Conservation (phyloP, 306 rosid genomes). For the Lupinus albus region DNA sequence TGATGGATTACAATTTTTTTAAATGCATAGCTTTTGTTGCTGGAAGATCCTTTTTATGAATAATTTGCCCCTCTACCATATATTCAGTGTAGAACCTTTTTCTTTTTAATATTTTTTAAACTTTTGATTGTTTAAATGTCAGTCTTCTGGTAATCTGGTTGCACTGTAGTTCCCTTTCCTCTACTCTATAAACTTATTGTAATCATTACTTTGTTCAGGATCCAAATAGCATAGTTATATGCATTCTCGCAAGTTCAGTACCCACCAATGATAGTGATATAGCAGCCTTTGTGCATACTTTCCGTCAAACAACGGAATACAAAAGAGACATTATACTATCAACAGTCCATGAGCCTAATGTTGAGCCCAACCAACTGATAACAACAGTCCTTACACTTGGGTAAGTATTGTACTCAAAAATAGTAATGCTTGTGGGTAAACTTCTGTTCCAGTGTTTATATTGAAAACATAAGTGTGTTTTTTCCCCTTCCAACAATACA, state of each 20-base stretch:
- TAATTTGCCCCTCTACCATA: constrained; percentile 19
- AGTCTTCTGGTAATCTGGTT: constrained; percentile 16
- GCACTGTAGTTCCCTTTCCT: constrained; percentile 29
- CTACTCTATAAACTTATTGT: constrained; percentile 18
- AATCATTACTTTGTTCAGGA: constrained; percentile 51
- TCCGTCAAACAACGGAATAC: constrained; percentile 70
- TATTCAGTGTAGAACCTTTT: constrained; percentile 27
- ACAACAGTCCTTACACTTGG: constrained; percentile 77
- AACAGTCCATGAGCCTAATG: constrained; percentile 59
- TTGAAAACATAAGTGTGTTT: background rate
- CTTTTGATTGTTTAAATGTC: constrained; percentile 14
- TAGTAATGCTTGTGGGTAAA: constrained; percentile 32
- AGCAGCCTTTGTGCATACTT: constrained; percentile 54
- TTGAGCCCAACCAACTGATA: constrained; percentile 75
- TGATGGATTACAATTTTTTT: background rate
- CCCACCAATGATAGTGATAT: constrained; percentile 51
- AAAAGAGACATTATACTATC: constrained; percentile 62
- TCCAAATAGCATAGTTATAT: constrained; percentile 65
- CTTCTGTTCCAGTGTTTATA: background rate
- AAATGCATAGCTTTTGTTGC: constrained; percentile 13
- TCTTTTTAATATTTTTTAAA: constrained; percentile 21
- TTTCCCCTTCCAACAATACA: background rate
- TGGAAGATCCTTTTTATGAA: constrained; percentile 21
- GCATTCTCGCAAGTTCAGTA: constrained; percentile 68
- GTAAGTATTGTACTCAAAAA: constrained; percentile 53